Evolutionary conservation across 2,329 filamentous ascomycete genomes (phyloP), one percentile per base, ranked within the genome.

Genomic region (Fusarium xyrophilum): DNA sequence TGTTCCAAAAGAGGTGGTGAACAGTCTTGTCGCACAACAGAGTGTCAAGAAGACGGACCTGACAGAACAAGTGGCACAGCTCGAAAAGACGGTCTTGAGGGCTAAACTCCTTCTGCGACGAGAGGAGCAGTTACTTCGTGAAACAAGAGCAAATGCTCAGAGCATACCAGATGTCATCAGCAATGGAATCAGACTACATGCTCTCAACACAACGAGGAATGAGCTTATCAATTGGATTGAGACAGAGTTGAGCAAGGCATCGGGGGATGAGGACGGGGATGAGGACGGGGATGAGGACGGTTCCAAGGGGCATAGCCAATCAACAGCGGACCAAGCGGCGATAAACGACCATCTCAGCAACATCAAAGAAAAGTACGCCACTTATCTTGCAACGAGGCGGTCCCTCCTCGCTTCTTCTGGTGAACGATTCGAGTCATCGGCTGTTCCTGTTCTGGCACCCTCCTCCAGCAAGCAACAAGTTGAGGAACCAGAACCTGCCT

Each of bases 181-280:
- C 62, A 76, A 78, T 40, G 74, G 75, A 6, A 74, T 79, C 19
- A 86, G 84, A 65, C 68, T 88, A 5, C 79, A 82, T 48, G 88
- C 88, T 17, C 77, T 91, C 13, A 83, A 82, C 42, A 79, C 79
- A 11, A 86, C 88, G 14, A 82, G 89, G 19, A 84, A 85, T 53
- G 85, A 87, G 65, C 81, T 91, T 52, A 90, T 91, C 61, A 81
- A 78, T 59, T 91, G 88, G 88, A 89, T 91, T 59, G 88, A 91
- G 75, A 79, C 78, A 8, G 89, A 90, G 74, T 77, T 91, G 25
- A 79, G 82, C 53, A 86, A 85, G 56, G 86, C 86, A 3, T 81
- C 82, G 7, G 72, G 74, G 0, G 80, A 78, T 5, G 78, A 70
- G 25, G 74, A 76, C 2, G 77, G 74, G 0, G 80, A 78, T 5